Conservation (phyloP, 129 eudicot species). For the Artemisia annua region DNA sequence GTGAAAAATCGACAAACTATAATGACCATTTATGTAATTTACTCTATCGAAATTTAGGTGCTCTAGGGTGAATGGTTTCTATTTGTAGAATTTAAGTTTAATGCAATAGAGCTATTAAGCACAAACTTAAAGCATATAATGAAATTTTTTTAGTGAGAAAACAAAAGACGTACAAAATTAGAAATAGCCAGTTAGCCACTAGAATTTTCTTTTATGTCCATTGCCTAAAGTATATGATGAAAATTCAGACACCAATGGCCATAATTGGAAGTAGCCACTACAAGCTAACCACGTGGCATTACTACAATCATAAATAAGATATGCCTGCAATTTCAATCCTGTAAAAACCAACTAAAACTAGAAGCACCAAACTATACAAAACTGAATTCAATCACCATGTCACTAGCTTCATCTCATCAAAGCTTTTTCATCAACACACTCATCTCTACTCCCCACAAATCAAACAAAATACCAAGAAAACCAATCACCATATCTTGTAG, state of each 20-base stretch:
- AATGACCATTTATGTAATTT: no score
- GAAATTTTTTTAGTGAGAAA: no score
- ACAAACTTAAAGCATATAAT: no score
- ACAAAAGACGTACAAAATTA: not conserved
- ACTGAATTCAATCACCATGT: conserved; percentile 35
- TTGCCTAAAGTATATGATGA: no score
- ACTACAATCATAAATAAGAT: conserved; percentile 31
- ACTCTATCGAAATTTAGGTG: no score
- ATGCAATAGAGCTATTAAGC: no score
- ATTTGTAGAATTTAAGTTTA: no score
- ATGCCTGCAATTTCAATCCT: conserved; percentile 26
- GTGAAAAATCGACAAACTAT: no score
- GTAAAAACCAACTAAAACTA: conserved; percentile 1
- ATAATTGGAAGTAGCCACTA: conserved; percentile 32
- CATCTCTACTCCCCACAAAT: conserved; percentile 38
- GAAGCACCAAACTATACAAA: conserved; percentile 4
- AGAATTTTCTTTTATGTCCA: not conserved
- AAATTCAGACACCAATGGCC: not conserved
- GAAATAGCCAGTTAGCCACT: not conserved
- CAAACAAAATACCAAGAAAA: conserved; percentile 29
- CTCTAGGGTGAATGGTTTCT: no score
- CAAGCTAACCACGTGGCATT: conserved; percentile 46
- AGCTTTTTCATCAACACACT: conserved; percentile 57
- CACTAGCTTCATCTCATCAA: conserved; percentile 49
- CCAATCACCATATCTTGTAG: conserved; percentile 41